Evolutionary conservation across 306 rosid species (phyloP).

Genomic region (Sicyos baderoa): DNA sequence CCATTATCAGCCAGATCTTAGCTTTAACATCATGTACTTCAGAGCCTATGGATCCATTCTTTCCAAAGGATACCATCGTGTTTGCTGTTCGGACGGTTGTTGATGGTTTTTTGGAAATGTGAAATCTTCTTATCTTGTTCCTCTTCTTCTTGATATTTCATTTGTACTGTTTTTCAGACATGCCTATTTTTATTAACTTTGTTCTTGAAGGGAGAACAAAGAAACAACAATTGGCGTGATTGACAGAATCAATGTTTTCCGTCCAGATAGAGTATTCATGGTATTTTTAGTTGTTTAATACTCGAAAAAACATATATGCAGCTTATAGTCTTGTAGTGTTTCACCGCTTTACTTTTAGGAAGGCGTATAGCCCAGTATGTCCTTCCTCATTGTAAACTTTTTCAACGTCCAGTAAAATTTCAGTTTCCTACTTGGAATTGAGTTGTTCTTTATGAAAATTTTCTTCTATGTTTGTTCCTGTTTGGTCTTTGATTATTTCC

Average conservation of each 20-base stretch:
- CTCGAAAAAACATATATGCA: neutral
- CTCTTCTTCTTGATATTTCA: constrained; percentile 12
- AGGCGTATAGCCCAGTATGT: neutral
- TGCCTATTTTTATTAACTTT: constrained; percentile 21
- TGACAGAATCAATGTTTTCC: constrained; percentile 80
- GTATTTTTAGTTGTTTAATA: constrained; percentile 28
- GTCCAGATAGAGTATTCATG: constrained; percentile 86
- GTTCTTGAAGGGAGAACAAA: constrained; percentile 47
- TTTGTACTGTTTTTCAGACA: constrained; percentile 16
- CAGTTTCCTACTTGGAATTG: neutral
- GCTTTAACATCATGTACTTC: constrained; percentile 63
- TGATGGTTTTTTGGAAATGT: constrained; percentile 85
- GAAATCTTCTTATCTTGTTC: constrained; percentile 24
- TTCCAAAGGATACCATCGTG: constrained; percentile 46
- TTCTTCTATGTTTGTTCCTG: neutral
- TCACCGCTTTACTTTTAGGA: neutral
- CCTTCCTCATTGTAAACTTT: neutral
- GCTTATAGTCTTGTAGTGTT: neutral
- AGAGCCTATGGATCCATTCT: constrained; percentile 61
- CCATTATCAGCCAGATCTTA: constrained; percentile 67
- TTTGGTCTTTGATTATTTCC: neutral
- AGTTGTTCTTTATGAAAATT: neutral
- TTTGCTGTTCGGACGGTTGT: constrained; percentile 62
- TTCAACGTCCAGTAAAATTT: neutral
- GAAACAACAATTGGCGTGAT: constrained; percentile 38